A percentile compares a stretch with the other conserved stretches of the same genome.
Evolutionary conservation across 2,329 filamentous ascomycete species (phyloP).

Genomic region (Ophiostoma tasmaniense): DNA sequence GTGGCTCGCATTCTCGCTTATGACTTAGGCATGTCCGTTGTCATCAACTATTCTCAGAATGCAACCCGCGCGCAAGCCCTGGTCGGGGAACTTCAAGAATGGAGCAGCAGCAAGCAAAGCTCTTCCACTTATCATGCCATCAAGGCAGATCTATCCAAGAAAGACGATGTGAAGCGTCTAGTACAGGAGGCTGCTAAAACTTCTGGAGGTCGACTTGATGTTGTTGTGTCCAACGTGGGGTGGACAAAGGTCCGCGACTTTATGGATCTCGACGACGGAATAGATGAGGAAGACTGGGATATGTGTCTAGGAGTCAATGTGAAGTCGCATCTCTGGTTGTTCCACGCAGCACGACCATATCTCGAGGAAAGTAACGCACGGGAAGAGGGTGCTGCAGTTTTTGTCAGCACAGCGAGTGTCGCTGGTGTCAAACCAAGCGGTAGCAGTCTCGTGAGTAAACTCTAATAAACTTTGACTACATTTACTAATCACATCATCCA

Average conservation of each 20-base stretch:
- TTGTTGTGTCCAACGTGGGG: conserved; percentile 67
- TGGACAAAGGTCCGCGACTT: conserved; percentile 43
- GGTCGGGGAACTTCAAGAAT: conserved; percentile 40
- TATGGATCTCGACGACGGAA: conserved; percentile 42
- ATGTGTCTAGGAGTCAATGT: conserved; percentile 9
- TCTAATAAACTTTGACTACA: background rate
- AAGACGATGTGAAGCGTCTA: conserved; percentile 48
- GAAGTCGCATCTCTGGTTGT: conserved; percentile 1
- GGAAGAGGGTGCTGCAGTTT: conserved; percentile 35
- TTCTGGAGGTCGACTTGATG: conserved; percentile 59
- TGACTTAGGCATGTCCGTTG: conserved; percentile 55
- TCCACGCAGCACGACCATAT: conserved; percentile 38
- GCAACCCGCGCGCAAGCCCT: conserved; percentile 51
- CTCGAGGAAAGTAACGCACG: conserved; percentile 43
- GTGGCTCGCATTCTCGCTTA: conserved; percentile 58
- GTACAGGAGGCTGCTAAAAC: conserved; percentile 50
- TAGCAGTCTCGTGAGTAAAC: conserved; percentile 43
- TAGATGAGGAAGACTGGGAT: conserved; percentile 52
- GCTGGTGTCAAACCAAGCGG: conserved; percentile 57
- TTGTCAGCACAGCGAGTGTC: conserved; percentile 56
- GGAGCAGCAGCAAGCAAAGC: background rate
- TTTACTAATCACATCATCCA: conserved; percentile 20
- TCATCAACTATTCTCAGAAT: conserved; percentile 64
- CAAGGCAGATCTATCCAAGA: conserved; percentile 57
- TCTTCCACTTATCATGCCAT: conserved; percentile 38